Conservation (phyloP, 345 rosid species). For the Arabis hirsuta region DNA sequence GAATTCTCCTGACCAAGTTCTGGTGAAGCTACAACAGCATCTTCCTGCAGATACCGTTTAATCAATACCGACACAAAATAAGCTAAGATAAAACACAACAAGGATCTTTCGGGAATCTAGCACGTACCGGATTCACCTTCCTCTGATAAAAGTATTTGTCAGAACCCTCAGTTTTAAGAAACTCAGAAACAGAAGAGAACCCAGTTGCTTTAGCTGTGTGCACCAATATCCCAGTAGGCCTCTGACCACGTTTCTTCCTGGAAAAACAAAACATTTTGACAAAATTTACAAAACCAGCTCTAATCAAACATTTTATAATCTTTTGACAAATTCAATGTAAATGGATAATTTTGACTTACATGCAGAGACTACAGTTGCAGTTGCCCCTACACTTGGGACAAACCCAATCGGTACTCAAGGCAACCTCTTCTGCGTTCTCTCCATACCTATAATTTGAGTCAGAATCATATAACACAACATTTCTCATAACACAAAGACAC, state of each 20-base stretch:
- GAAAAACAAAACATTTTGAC: neutral
- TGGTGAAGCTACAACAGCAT: conserved; percentile 39
- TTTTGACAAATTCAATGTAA: conserved; percentile 3
- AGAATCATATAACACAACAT: conserved; percentile 14
- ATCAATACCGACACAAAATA: neutral
- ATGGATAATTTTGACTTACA: conserved; percentile 43
- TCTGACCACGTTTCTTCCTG: conserved; percentile 79
- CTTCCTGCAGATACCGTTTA: conserved; percentile 47
- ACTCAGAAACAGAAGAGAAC: conserved; percentile 68
- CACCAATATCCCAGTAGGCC: conserved; percentile 70
- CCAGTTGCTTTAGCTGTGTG: conserved; percentile 69
- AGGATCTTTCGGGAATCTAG: conserved; percentile 40
- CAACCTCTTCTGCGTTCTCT: conserved; percentile 64
- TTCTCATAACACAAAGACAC: neutral
- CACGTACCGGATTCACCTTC: conserved; percentile 43
- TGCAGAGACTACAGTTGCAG: conserved; percentile 89
- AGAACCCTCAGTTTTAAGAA: conserved; percentile 55
- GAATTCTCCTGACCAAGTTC: conserved; percentile 68
- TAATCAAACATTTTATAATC: neutral
- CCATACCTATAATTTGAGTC: conserved; percentile 59
- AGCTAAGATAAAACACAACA: neutral
- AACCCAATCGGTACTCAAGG: conserved; percentile 54
- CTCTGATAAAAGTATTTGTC: conserved; percentile 41
- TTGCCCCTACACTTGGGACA: conserved; percentile 83
- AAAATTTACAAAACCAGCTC: neutral